phyloP scores from a whole-genome alignment of 768 basidiomycete genomes.

The Tulasnella calospora region DNA sequence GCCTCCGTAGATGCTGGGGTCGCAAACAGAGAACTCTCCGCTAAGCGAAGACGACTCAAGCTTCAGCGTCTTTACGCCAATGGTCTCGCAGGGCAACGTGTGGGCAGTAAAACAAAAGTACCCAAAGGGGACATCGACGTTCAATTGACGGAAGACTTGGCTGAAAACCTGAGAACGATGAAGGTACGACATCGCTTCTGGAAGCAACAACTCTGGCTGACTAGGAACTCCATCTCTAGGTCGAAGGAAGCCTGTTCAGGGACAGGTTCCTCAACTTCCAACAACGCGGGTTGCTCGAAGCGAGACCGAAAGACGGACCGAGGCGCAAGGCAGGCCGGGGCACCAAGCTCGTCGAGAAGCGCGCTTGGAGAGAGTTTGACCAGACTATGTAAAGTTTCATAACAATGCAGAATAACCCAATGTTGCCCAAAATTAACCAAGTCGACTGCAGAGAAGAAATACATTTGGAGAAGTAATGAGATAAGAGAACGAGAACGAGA shows the following conservation, averaged over 20 bases:
- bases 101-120: slow-evolving; percentile 72
- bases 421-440: background rate
- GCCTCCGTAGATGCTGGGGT: slow-evolving; percentile 40
- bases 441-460: background rate
- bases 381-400: background rate
- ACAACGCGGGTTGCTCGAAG: slow-evolving; percentile 81
- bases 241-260: slow-evolving; percentile 88
- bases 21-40: slow-evolving; percentile 39
- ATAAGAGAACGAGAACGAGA: background rate
- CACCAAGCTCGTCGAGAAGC: background rate
- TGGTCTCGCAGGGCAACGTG: slow-evolving; percentile 65
- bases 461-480: background rate
- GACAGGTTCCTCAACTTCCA: slow-evolving; percentile 86
- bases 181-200: slow-evolving; percentile 52
- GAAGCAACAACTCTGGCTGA: background rate
- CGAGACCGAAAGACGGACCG: slow-evolving; percentile 45
- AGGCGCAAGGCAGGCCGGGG: background rate
- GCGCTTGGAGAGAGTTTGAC: background rate
- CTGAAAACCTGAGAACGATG: slow-evolving; percentile 73
- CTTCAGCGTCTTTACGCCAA: slow-evolving; percentile 48
- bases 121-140: slow-evolving; percentile 67
- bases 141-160: slow-evolving; percentile 85
- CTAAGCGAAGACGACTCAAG: slow-evolving; percentile 39
- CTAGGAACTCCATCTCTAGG: slow-evolving; percentile 43
- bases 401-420: background rate